These are phyloP conservation scores for Fusarium fracticaudum DNA, from an alignment of 2,329 filamentous ascomycete genomes.

Conservation along the genomic window DNA sequence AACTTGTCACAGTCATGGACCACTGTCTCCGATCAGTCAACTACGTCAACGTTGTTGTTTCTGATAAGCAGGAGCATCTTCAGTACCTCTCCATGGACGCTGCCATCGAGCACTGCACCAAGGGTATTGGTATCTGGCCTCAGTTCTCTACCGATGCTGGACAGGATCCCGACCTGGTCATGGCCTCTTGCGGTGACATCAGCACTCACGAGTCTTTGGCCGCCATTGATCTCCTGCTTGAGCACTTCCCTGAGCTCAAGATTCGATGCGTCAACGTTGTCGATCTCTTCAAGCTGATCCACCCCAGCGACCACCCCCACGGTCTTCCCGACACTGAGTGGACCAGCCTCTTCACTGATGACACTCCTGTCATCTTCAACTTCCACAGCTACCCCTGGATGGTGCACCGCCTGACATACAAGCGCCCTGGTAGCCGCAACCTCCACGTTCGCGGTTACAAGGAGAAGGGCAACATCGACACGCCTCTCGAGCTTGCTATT, in stretches of 20 bases:
- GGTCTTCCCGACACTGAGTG: constrained; percentile 74
- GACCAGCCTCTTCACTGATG: constrained; percentile 73
- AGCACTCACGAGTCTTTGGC: constrained; percentile 79
- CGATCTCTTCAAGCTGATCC: constrained; percentile 83
- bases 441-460: constrained; percentile 81
- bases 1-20: constrained; percentile 64
- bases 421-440: constrained; percentile 73
- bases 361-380: constrained; percentile 82
- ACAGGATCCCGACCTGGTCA: constrained; percentile 76
- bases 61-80: constrained; percentile 82
- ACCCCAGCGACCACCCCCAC: constrained; percentile 75
- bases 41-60: constrained; percentile 84
- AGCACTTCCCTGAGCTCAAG: constrained; percentile 76
- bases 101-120: constrained; percentile 79
- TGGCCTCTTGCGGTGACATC: constrained; percentile 80
- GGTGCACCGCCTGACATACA: constrained; percentile 80
- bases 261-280: constrained; percentile 84
- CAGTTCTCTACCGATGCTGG: constrained; percentile 78
- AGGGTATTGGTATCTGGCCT: constrained; percentile 81
- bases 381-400: constrained; percentile 88
- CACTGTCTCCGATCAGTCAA: constrained; percentile 78
- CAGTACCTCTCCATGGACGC: constrained; percentile 80
- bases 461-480: constrained; percentile 88
- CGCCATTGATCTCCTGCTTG: constrained; percentile 77
- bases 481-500: constrained; percentile 80